Evolutionary conservation across 2,329 filamentous ascomycete species (phyloP), one percentile per base, ranked within the genome.

Genomic region (Elsinoe batatas): DNA sequence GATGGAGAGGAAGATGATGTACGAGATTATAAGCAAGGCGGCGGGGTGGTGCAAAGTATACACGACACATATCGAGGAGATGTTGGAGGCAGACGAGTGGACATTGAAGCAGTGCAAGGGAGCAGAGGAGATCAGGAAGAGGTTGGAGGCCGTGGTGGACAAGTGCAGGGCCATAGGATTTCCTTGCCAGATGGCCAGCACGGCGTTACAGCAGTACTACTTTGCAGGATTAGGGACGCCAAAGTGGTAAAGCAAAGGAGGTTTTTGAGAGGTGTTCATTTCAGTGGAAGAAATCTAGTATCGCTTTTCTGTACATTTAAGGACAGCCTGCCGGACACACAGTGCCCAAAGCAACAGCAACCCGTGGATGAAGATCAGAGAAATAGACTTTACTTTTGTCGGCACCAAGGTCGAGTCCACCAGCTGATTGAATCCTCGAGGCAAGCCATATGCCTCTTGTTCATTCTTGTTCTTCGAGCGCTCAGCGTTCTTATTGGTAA

Each of bases 1-100:
- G 0, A 69, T 76, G 15, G 72, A 76, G 59, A 64, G 75, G 33
- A 63, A 67, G 54, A 67, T 71, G 56, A 75, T 77, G 66, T 72
- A 70, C 60, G 69, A 70, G 10, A 71, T 77, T 49, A 74, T 77
- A 43, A 67, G 66, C 46, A 72, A 75, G 57, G 75, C 75, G 2
- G 75, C 75, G 0, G 75, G 75, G 2, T 71, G 69, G 54, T 75
- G 71, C 57, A 69, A 64, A 15, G 70, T 74, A 60, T 77, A 76
- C 58, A 70, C 69, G 50, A 68, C 65, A 42, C 61, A 61, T 40
- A 67, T 69, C 18, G 65, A 65, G 2, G 62, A 56, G 2, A 69
- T 69, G 66, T 51, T 69, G 53, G 66, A 67, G 50, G 65, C 64
- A 53, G 67, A 69, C 36, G 46, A 55, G 3, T 69, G 67, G 66